phyloP scores from a whole-genome alignment of 2,329 filamentous ascomycete genomes.

The Penicillium sp. region DNA sequence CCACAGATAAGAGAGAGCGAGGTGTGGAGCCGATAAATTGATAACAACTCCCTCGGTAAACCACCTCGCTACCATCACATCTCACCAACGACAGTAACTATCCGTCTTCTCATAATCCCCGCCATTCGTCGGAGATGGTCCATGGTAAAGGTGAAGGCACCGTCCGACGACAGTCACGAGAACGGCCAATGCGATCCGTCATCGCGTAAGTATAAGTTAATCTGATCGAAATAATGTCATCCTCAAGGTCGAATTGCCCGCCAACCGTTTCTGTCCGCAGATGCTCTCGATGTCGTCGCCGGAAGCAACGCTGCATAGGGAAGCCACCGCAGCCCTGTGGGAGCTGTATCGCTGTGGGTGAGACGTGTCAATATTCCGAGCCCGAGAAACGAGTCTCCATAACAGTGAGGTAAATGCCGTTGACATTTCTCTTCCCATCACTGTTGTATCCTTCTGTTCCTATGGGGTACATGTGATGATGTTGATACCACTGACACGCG shows the following conservation, averaged over 20 bases:
- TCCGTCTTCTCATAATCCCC: neutral
- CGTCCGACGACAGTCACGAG: constrained; percentile 19
- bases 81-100: neutral
- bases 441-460: neutral
- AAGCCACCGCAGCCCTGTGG: constrained; percentile 38
- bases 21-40: neutral
- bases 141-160: constrained; percentile 20
- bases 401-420: constrained; percentile 33
- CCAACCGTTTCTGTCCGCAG: constrained; percentile 17
- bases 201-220: constrained; percentile 26
- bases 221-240: too few relatives aligned
- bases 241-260: neutral
- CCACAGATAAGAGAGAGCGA: too few relatives aligned
- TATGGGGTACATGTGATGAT: too few relatives aligned
- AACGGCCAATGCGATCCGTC: constrained; percentile 27
- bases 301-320: constrained; percentile 40
- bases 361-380: constrained; percentile 39
- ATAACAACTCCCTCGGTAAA: neutral
- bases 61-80: neutral
- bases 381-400: constrained; percentile 39
- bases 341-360: constrained; percentile 35
- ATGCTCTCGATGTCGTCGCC: constrained; percentile 40
- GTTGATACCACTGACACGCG: neutral
- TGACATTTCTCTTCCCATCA: neutral
- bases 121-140: constrained; percentile 12